A percentile compares a stretch with the other conserved stretches of the same genome.
Evolutionary conservation across 805 yeast species (phyloP).

Genomic region (Myxozyma sirexii): DNA sequence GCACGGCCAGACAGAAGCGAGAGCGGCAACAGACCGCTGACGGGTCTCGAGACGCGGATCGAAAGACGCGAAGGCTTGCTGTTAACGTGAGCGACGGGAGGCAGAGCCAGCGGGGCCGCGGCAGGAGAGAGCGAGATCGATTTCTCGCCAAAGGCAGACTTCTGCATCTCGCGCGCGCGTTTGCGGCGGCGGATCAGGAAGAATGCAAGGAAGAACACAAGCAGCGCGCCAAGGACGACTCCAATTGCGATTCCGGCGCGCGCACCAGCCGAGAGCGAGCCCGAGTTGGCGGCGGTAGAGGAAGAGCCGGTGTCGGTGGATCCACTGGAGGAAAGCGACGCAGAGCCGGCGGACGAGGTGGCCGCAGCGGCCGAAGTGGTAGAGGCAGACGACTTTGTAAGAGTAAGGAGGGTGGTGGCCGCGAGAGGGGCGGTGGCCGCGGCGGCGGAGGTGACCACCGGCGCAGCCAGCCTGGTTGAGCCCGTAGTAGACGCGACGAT

Average conservation of each 20-base stretch:
- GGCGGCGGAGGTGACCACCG: slow-evolving; percentile 19
- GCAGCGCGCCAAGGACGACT: slow-evolving; percentile 21
- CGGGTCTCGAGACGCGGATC: slow-evolving; percentile 28
- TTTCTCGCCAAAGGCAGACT: slow-evolving; percentile 10
- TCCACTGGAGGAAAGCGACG: slow-evolving; percentile 51
- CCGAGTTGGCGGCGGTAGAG: slow-evolving; percentile 1
- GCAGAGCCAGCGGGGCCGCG: slow-evolving; percentile 7
- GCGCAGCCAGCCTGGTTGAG: not conserved
- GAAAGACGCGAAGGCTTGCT: slow-evolving; percentile 29
- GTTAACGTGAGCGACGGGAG: slow-evolving; percentile 11
- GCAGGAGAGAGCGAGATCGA: not conserved
- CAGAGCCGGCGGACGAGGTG: not conserved
- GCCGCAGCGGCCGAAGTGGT: slow-evolving; percentile 3
- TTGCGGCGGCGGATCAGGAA: slow-evolving; percentile 23
- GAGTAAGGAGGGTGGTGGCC: slow-evolving; percentile 2
- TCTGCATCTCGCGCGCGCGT: slow-evolving; percentile 2
- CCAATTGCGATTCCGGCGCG: slow-evolving; percentile 34
- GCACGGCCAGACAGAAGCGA: slow-evolving; percentile 31
- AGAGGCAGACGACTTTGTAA: not conserved
- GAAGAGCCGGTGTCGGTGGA: slow-evolving; percentile 60
- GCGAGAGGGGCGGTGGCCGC: slow-evolving; percentile 4
- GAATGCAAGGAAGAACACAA: slow-evolving; percentile 20
- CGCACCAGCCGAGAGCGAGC: slow-evolving; percentile 28
- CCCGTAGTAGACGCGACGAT: not conserved
- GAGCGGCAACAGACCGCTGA: slow-evolving; percentile 30